Percentiles rank a stretch among this genome's conserved stretches.
These are phyloP conservation scores for Heliosperma pusillum DNA, from an alignment of 148 eudicot genomes.

Conservation along the genomic window DNA sequence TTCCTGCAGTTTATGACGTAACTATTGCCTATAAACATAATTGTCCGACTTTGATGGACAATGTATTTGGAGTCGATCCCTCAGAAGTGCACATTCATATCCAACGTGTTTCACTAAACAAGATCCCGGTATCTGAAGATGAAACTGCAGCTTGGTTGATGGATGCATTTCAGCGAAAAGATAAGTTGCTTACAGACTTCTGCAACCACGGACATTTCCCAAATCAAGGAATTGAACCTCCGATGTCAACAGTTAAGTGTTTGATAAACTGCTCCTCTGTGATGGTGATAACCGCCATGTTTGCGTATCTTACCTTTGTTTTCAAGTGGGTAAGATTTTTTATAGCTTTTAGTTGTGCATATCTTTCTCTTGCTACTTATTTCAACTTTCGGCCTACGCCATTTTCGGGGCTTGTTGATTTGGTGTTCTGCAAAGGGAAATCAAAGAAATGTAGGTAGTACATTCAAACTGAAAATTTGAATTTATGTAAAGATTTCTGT, in stretches of 20 bases:
- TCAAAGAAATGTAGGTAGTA: conserved; percentile 19
- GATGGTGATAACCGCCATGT: conserved; percentile 33
- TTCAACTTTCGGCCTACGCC: conserved; percentile 50
- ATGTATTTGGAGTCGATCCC: conserved; percentile 65
- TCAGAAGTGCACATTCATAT: conserved; percentile 73
- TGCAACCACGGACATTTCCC: conserved; percentile 46
- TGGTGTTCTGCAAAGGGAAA: conserved; percentile 32
- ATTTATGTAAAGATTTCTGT: conserved; percentile 1
- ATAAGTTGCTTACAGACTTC: conserved; percentile 57
- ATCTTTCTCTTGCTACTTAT: conserved; percentile 50
- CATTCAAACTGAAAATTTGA: neutral
- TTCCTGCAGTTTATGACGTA: conserved; percentile 63
- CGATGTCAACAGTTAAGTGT: conserved; percentile 47
- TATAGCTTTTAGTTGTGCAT: conserved; percentile 49
- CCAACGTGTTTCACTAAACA: conserved; percentile 37
- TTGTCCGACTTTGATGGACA: conserved; percentile 62
- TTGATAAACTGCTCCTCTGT: conserved; percentile 43
- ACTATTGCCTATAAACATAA: conserved; percentile 68
- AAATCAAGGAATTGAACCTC: conserved; percentile 42
- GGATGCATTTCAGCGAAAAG: conserved; percentile 48
- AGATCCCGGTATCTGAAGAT: conserved; percentile 50
- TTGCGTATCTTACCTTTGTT: conserved; percentile 40
- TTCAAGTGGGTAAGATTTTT: conserved; percentile 54
- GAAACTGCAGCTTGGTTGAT: conserved; percentile 50
- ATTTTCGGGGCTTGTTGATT: conserved; percentile 29